phyloP scores from a whole-genome alignment of 371 early-diverging fungal genomes.

The Conidiobolus incongruus region DNA sequence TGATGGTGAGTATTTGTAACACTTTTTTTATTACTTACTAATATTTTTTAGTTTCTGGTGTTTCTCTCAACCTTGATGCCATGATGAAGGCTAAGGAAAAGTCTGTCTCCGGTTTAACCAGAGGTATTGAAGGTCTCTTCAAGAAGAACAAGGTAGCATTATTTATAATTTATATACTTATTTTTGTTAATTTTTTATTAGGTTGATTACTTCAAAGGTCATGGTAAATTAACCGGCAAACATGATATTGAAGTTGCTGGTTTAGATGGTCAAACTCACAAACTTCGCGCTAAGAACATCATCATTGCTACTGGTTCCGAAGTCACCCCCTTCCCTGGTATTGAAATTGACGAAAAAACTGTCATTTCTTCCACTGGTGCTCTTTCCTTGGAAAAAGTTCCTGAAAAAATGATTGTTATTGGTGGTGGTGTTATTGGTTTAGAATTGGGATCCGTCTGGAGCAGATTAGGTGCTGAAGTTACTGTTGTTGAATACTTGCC shows the following conservation, averaged over 20 bases:
- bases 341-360: slow-evolving; percentile 84
- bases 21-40: not conserved
- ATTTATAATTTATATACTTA: not conserved
- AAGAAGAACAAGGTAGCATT: slow-evolving; percentile 76
- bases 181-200: slow-evolving; percentile 3
- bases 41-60: slow-evolving; percentile 30
- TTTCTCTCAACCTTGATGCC: slow-evolving; percentile 59
- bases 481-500: slow-evolving; percentile 90
- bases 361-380: slow-evolving; percentile 96
- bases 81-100: slow-evolving; percentile 86
- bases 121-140: slow-evolving; percentile 85
- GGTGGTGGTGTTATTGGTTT: slow-evolving; percentile 98
- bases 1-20: slow-evolving; percentile 25
- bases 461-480: slow-evolving; percentile 81
- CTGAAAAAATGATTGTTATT: slow-evolving; percentile 94
- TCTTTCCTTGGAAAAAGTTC: slow-evolving; percentile 73
- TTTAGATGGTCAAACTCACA: slow-evolving; percentile 40
- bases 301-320: slow-evolving; percentile 96
- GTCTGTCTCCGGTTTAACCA: slow-evolving; percentile 70
- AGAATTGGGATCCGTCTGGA: slow-evolving; percentile 95
- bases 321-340: slow-evolving; percentile 78
- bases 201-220: slow-evolving; percentile 81
- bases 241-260: slow-evolving; percentile 64
- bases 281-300: slow-evolving; percentile 78
- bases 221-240: slow-evolving; percentile 55